Conservation (phyloP, 2,329 filamentous ascomycete species). For the Colletotrichum tropicicola region DNA sequence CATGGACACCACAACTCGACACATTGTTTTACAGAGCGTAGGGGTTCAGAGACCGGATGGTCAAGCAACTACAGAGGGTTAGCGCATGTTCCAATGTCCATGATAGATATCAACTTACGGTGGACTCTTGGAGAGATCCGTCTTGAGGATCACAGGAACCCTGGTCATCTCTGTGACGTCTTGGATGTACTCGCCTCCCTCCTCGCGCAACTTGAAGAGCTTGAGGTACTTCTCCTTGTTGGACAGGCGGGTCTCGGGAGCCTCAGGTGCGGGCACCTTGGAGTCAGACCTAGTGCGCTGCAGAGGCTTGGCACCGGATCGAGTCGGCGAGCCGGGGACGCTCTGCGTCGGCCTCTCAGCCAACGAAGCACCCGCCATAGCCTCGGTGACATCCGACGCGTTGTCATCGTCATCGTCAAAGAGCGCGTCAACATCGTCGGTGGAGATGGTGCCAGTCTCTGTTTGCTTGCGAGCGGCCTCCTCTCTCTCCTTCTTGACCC, state of each 20-base stretch:
- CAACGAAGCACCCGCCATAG: conserved; percentile 90
- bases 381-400: conserved; percentile 87
- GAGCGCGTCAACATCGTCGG: conserved; percentile 91
- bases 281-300: conserved; percentile 94
- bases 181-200: conserved; percentile 95
- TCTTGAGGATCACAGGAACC: conserved; percentile 98
- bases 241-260: conserved; percentile 80
- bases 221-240: conserved; percentile 98
- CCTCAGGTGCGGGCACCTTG: conserved; percentile 81
- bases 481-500: conserved; percentile 85
- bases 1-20: background rate
- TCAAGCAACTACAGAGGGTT: conserved; percentile 72
- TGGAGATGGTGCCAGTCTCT: conserved; percentile 92
- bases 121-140: conserved; percentile 97
- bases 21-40: conserved; percentile 65
- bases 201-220: conserved; percentile 88
- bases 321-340: conserved; percentile 89
- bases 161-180: conserved; percentile 98
- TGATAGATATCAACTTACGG: conserved; percentile 75
- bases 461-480: conserved; percentile 93
- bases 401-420: conserved; percentile 95
- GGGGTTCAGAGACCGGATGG: conserved; percentile 84
- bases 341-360: conserved; percentile 92
- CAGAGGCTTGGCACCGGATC: conserved; percentile 74
- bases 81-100: conserved; percentile 38